phyloP scores from a whole-genome alignment of 495 filamentous ascomycete species.

The Xylaria castorea region DNA sequence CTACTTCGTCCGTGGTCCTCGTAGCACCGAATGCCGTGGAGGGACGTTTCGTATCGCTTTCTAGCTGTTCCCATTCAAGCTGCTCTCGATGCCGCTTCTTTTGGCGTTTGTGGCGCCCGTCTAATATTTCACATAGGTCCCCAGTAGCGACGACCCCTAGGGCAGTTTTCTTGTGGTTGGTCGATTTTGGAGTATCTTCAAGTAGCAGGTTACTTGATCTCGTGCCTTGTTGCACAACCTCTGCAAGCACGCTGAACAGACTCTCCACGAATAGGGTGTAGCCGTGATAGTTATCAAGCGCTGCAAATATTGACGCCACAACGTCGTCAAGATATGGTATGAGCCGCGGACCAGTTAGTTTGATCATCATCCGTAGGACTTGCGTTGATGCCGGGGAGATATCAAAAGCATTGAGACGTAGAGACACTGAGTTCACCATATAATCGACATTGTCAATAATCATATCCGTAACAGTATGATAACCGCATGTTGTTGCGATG shows the following conservation, averaged over 20 bases:
- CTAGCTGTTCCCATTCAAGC: conserved; percentile 42
- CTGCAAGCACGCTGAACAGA: conserved; percentile 80
- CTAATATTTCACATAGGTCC: conserved; percentile 42
- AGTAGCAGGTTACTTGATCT: conserved; percentile 66
- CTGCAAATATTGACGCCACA: conserved; percentile 85
- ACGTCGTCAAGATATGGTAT: conserved; percentile 92
- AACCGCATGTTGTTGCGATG: conserved; percentile 76
- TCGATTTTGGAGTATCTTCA: conserved; percentile 35
- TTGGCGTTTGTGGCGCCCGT: conserved; percentile 47
- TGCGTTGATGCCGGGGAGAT: conserved; percentile 89
- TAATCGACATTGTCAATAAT: conserved; percentile 96
- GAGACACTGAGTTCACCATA: conserved; percentile 87
- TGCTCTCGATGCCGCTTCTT: conserved; percentile 43
- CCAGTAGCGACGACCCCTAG: conserved; percentile 32
- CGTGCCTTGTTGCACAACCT: conserved; percentile 81
- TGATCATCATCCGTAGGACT: conserved; percentile 94
- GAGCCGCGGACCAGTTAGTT: conserved; percentile 78
- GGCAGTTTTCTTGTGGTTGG: conserved; percentile 48
- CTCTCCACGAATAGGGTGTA: conserved; percentile 86
- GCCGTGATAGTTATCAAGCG: conserved; percentile 90
- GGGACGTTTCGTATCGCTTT: conserved; percentile 34
- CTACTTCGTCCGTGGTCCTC: conserved; percentile 27
- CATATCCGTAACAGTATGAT: conserved; percentile 74
- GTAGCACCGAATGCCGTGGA: conserved; percentile 47
- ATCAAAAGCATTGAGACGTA: conserved; percentile 90